Conservation (phyloP, 2,329 filamentous ascomycete species). For the Alternaria arborescens region DNA sequence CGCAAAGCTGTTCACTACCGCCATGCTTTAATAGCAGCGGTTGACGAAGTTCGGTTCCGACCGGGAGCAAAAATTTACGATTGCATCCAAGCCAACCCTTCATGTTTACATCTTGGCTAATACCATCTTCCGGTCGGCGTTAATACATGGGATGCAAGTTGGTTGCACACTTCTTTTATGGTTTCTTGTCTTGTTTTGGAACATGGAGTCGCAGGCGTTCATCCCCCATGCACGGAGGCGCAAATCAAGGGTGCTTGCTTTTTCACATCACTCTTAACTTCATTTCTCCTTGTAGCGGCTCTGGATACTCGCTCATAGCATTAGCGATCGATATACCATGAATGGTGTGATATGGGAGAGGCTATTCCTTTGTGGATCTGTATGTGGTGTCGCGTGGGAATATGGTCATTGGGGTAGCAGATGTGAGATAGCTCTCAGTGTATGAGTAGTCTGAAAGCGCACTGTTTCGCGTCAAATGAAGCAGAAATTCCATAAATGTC, state of each 20-base stretch:
- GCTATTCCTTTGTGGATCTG: conserved; percentile 39
- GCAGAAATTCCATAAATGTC: conserved; percentile 17
- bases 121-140: conserved; percentile 44
- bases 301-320: conserved; percentile 48
- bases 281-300: conserved; percentile 47
- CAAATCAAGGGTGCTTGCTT: conserved; percentile 28
- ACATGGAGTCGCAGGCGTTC: conserved; percentile 36
- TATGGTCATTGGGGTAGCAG: conserved; percentile 14
- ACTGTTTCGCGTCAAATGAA: conserved; percentile 30
- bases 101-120: conserved; percentile 49
- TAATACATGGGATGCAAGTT: conserved; percentile 46
- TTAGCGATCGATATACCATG: conserved; percentile 43
- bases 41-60: conserved; percentile 17
- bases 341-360: conserved; percentile 36
- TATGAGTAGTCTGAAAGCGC: conserved; percentile 36
- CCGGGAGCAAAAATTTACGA: conserved; percentile 23
- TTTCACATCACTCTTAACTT: conserved; percentile 41
- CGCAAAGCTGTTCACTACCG: conserved; percentile 18
- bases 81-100: conserved; percentile 36
- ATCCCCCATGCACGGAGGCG: conserved; percentile 35
- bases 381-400: conserved; percentile 19
- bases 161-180: conserved; percentile 33
- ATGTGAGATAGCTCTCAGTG: conserved; percentile 18
- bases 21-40: conserved; percentile 15
- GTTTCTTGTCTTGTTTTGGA: conserved; percentile 22